Evolutionary conservation across 129 eudicot species (phyloP).

Genomic region (Escallonia rubra): DNA sequence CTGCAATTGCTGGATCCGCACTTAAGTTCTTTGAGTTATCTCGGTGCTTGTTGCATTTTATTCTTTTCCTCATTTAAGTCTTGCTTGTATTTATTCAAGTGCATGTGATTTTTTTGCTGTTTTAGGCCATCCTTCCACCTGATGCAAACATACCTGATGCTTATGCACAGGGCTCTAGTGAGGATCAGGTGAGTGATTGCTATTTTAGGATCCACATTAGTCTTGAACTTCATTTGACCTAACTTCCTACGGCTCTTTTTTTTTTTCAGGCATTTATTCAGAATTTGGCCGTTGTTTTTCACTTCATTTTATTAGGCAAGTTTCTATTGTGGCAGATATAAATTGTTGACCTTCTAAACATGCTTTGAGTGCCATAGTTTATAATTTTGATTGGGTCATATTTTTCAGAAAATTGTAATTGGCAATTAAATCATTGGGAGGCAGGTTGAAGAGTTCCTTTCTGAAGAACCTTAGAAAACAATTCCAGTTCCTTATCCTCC

Average conservation of each 20-base stretch:
- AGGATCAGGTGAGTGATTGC: conserved; percentile 70
- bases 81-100: conserved; percentile 5
- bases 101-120: conserved; percentile 10
- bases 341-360: no score
- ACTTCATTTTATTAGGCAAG: conserved; percentile 89
- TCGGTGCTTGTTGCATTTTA: not conserved
- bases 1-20: not conserved
- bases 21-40: not conserved
- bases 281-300: conserved; percentile 89
- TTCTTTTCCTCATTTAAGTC: not conserved
- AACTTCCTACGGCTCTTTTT: not conserved
- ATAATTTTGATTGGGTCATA: no score
- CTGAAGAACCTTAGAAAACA: no score
- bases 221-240: no score
- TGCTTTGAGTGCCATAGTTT: no score
- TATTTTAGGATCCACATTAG: no score
- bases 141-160: conserved; percentile 68
- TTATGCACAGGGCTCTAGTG: conserved; percentile 75
- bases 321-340: no score
- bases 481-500: no score
- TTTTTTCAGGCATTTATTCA: conserved; percentile 86
- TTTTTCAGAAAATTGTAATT: no score
- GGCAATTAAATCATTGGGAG: no score
- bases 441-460: no score
- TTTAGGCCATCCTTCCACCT: conserved; percentile 70